Base-by-base conservation (phyloP, 257 asterid species). In the Ilex aquifolium region DNA sequence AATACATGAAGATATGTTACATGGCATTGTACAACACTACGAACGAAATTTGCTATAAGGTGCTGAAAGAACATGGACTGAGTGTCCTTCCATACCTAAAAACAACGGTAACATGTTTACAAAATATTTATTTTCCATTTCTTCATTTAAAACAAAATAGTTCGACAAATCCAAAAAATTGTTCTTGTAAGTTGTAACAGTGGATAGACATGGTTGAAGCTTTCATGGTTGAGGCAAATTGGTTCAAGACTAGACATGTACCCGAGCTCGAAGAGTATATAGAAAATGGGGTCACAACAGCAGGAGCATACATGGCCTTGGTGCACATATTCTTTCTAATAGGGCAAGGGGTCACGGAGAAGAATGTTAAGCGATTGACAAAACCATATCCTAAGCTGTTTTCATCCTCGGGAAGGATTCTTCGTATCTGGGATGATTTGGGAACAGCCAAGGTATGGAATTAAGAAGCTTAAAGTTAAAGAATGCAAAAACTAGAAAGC, bases 11-110 rank as follows among this genome's bases (percentile, higher is more conserved):
- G 57, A 69, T 83, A 63, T 83, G 95, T 59, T 86, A 83, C 82
- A 77, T 86, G 85, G 90, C 95, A 1, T 71, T 86, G 72, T 81
- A 83, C 77, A 86, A 86, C 66, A 79, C 84, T 10, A 86, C 85
- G 29, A 83, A 83, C 32, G 88, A 86, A 51, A 83, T 83, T 44
- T 74, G 86, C 73, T 81, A 79, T 78, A 83, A 69, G 63, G 78
- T 86, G 61, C 88, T 86, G 69, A 86, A 83, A 68, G 75, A 81
- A 68, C 75, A 74, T 42, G 95, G 95, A 15, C 65, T 77, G 72
- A 75, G 69, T 62, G 85, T 77, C 53, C 82, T 83, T 42, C 83
- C 90, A 29, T 79, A 75, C 59, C 79, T 83, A 5, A 86, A 79
- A 70, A 57, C 77, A 2, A 68, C 85, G 77, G 95, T 83, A 78